Percentiles rank a stretch among this genome's conserved stretches.
These are phyloP conservation scores for Sporothrix pallida DNA, from an alignment of 2,329 filamentous ascomycete species.

Conservation along the genomic window DNA sequence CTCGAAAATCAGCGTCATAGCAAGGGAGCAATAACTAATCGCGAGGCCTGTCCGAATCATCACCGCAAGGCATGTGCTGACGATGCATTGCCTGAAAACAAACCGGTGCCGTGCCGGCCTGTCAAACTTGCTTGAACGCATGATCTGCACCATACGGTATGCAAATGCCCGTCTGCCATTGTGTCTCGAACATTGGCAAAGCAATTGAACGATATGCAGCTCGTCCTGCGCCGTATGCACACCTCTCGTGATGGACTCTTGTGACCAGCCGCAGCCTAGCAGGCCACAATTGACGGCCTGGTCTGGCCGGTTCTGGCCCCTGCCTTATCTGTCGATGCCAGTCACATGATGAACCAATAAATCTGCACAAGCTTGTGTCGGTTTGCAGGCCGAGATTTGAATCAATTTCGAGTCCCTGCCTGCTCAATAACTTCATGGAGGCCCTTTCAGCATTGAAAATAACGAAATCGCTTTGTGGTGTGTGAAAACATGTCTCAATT, in stretches of 20 bases:
- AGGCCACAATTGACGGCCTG: conserved; percentile 5
- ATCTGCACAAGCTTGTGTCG: not conserved
- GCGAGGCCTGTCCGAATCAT: conserved; percentile 8
- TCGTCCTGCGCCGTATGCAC: conserved; percentile 7
- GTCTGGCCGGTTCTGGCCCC: not conserved
- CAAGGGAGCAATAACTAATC: not conserved
- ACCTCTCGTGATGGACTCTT: conserved; percentile 15
- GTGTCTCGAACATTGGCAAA: conserved; percentile 1
- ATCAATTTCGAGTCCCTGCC: not conserved
- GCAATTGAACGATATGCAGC: not conserved
- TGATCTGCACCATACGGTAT: not conserved
- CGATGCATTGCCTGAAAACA: no score
- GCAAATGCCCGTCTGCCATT: not conserved
- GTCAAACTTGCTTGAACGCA: conserved; percentile 4
- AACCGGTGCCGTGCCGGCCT: not conserved
- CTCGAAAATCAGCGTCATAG: not conserved
- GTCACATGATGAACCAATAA: not conserved
- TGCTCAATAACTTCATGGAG: no score
- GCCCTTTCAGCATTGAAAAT: no score
- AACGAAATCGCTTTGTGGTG: not conserved
- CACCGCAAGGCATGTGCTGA: not conserved
- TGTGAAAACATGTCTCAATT: not conserved
- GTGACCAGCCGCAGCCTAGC: conserved; percentile 14
- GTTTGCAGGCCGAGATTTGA: not conserved
- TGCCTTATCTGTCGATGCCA: not conserved